A percentile compares a stretch with the other conserved stretches of the same genome.
Evolutionary conservation across 106 monocot genomes (phyloP).

Genomic region (Acorus calamus): DNA sequence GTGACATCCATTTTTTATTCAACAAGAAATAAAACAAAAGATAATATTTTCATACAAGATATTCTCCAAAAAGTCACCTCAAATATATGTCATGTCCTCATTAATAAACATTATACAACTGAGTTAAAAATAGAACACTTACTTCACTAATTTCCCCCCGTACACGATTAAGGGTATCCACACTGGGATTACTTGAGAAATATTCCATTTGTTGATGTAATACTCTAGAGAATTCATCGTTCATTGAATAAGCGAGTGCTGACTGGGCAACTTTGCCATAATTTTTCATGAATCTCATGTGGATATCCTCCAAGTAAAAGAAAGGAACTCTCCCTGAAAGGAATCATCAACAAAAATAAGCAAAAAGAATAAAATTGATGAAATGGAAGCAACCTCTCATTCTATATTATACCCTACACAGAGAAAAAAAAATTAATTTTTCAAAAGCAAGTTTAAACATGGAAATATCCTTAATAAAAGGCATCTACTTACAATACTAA

Average conservation of each 20-base stretch:
- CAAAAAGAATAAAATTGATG: background rate
- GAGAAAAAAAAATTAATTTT: background rate
- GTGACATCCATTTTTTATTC: no score
- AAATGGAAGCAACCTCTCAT: background rate
- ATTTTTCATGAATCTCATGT: conserved; percentile 98
- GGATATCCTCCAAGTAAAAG: conserved; percentile 88
- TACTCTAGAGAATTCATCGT: conserved; percentile 96
- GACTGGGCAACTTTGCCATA: conserved; percentile 76
- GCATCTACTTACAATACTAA: no score
- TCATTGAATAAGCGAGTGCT: conserved; percentile 95
- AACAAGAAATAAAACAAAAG: no score
- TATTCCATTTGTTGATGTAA: conserved; percentile 98
- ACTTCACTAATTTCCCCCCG: conserved; percentile 85
- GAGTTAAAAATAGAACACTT: conserved; percentile 13
- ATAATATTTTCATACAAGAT: no score
- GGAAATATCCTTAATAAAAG: no score
- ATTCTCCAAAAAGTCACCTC: no score
- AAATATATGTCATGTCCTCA: no score
- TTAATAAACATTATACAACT: no score
- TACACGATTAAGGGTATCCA: conserved; percentile 79
- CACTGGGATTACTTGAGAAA: conserved; percentile 78
- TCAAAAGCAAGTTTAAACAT: no score
- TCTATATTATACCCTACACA: background rate
- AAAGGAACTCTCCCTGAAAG: conserved; percentile 86
- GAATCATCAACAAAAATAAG: background rate